These are phyloP conservation scores for Cladochytrium replicatum DNA, from an alignment of 192 early-diverging fungal genomes.

Conservation along the genomic window DNA sequence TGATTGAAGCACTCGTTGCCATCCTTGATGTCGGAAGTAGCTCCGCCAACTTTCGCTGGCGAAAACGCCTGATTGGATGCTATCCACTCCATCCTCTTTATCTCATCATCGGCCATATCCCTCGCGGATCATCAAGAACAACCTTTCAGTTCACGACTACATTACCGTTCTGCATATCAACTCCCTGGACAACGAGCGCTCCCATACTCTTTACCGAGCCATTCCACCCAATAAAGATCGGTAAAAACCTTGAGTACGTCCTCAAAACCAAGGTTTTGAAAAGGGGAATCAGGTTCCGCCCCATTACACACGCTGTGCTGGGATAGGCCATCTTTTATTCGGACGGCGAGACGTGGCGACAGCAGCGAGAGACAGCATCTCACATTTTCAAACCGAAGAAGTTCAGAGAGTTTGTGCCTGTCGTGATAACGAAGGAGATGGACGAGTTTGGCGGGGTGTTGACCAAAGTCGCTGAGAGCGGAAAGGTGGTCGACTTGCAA, in stretches of 20 bases:
- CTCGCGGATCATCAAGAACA: too few species aligned
- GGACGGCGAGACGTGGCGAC: constrained; percentile 56
- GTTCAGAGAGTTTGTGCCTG: constrained; percentile 22
- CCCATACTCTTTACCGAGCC: too few species aligned
- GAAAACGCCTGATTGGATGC: too few species aligned
- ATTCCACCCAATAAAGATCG: too few species aligned
- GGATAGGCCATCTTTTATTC: constrained; percentile 63
- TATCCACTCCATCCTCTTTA: too few species aligned
- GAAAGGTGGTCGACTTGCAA: constrained; percentile 17
- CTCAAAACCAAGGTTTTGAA: constrained; percentile 21
- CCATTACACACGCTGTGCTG: constrained; percentile 35
- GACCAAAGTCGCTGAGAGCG: constrained; percentile 8
- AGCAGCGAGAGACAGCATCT: constrained; percentile 43
- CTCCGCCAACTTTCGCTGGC: too few species aligned
- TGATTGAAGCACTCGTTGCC: too few species aligned
- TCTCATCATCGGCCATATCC: too few species aligned
- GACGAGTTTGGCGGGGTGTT: constrained; percentile 6
- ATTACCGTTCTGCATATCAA: too few species aligned
- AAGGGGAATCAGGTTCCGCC: constrained; percentile 7
- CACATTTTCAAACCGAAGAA: constrained; percentile 33
- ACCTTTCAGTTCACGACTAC: too few species aligned
- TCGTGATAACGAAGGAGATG: constrained; percentile 23
- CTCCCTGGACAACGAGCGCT: too few species aligned
- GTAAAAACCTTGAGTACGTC: constrained; percentile 20
- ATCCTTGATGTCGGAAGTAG: too few species aligned